Percentiles rank a stretch among this genome's conserved stretches.
These are phyloP conservation scores for Leucosporidium yakuticum DNA, from an alignment of 768 basidiomycete species.

Conservation along the genomic window DNA sequence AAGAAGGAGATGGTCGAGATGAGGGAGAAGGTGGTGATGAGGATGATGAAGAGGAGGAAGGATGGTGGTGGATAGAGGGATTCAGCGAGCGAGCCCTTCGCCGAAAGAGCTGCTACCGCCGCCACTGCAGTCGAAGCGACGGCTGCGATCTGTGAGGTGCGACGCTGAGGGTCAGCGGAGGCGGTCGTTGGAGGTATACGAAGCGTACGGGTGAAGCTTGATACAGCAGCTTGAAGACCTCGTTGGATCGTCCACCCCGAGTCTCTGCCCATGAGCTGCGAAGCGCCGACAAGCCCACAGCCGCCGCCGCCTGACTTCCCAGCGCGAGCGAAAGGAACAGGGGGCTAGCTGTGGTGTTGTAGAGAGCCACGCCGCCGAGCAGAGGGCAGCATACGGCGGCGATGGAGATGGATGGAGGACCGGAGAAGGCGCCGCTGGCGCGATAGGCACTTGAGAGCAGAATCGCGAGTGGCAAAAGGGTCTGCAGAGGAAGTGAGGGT, in stretches of 20 bases:
- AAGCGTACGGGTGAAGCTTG: not conserved
- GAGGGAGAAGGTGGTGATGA: not conserved
- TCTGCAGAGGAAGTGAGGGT: not conserved
- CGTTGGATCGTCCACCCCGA: not conserved
- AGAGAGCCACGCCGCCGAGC: not conserved
- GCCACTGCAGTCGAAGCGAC: not conserved
- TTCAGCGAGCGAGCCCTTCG: not conserved
- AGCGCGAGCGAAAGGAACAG: not conserved
- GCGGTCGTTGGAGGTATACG: not conserved
- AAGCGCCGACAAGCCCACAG: too few species aligned
- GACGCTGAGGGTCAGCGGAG: not conserved
- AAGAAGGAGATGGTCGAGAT: not conserved
- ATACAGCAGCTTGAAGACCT: not conserved
- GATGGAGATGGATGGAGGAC: not conserved
- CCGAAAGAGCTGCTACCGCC: not conserved
- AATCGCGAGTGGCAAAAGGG: not conserved
- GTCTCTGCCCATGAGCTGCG: too few species aligned
- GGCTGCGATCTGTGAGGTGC: not conserved
- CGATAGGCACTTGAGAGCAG: not conserved
- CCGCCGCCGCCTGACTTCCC: not conserved
- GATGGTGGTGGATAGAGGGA: conserved; percentile 7
- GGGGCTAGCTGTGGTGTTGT: not conserved
- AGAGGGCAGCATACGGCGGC: not conserved
- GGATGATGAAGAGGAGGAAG: conserved; percentile 7
- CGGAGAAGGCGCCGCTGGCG: not conserved